Evolutionary conservation across 2,329 filamentous ascomycete genomes (phyloP).

Genomic region (Fusarium udum): DNA sequence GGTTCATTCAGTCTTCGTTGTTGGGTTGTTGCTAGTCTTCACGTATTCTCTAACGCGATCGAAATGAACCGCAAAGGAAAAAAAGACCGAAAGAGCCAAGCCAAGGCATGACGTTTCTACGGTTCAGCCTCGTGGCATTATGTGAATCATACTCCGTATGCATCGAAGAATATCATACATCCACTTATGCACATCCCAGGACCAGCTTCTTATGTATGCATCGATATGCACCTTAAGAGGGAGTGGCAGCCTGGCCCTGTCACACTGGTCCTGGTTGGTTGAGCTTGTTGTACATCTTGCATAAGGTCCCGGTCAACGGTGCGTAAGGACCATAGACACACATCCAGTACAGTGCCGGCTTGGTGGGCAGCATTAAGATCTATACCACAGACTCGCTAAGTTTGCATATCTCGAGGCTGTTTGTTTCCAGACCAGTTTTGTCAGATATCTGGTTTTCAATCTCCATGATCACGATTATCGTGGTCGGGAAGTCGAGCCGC

Average conservation of each 20-base stretch:
- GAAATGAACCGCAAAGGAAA: neutral
- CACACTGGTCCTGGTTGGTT: slow-evolving; percentile 33
- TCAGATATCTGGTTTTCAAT: neutral
- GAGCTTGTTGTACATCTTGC: slow-evolving; percentile 43
- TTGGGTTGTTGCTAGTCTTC: neutral
- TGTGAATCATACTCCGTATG: slow-evolving; percentile 35
- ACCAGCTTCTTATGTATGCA: slow-evolving; percentile 31
- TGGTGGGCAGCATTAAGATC: slow-evolving; percentile 42
- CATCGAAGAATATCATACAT: slow-evolving; percentile 31
- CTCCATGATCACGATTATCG: neutral
- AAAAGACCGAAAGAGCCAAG: neutral
- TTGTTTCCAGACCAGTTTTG: neutral
- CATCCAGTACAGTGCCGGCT: slow-evolving; percentile 3
- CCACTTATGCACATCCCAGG: slow-evolving; percentile 35
- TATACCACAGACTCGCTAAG: slow-evolving; percentile 37
- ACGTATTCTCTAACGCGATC: neutral
- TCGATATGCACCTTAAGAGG: slow-evolving; percentile 34
- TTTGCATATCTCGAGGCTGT: slow-evolving; percentile 9
- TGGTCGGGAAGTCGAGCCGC: slow-evolving; percentile 3
- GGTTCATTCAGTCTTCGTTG: neutral
- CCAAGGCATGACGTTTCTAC: slow-evolving; percentile 3
- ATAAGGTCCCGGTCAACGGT: slow-evolving; percentile 41
- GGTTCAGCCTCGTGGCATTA: slow-evolving; percentile 28
- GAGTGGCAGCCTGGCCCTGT: slow-evolving; percentile 36
- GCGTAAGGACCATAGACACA: slow-evolving; percentile 24